Base-by-base conservation (phyloP, 805 yeast species). In the Ogataea kodamae region DNA sequence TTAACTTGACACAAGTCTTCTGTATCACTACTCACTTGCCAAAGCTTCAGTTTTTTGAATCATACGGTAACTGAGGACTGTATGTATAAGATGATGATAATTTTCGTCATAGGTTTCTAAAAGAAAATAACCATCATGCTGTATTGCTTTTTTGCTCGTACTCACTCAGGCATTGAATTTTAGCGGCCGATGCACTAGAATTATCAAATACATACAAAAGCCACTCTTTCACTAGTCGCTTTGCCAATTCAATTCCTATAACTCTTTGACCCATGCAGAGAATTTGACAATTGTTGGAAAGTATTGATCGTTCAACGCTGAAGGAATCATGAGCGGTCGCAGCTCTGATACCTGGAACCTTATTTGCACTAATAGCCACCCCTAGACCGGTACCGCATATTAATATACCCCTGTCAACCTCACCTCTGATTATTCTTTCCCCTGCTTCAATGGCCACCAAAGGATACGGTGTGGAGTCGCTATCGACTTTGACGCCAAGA, bases 381-480 rank as follows among this genome's bases (percentile, higher is more conserved):
- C 74, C 74, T 22, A 68, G 54, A 1, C 74, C 74, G 7, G 74
- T 68, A 2, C 73, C 74, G 46, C 74, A 68, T 40, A 68, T 61
- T 25, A 68, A 49, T 18, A 68, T 58, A 9, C 65, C 74, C 14
- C 74, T 49, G 38, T 68, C 72, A 7, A 67, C 70, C 37, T 66
- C 58, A 5, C 68, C 69, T 9, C 45, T 40, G 10, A 59, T 55
- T 11, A 68, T 62, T 41, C 52, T 45, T 39, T 67, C 71, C 5
- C 65, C 72, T 26, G 67, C 68, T 22, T 54, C 61, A 29, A 67
- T 62, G 4, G 72, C 73, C 24, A 68, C 62, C 6, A 57, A 39
- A n/a, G 72, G 70, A 48, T 68, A 68, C n/a, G 71, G 62, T 5
- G 59, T 60, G 3, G 50, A 27, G 40, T 65, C 67, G 4, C 40